Base-by-base conservation (phyloP, 176 grass and related monocot genomes). In the Guadua angustifolia region DNA sequence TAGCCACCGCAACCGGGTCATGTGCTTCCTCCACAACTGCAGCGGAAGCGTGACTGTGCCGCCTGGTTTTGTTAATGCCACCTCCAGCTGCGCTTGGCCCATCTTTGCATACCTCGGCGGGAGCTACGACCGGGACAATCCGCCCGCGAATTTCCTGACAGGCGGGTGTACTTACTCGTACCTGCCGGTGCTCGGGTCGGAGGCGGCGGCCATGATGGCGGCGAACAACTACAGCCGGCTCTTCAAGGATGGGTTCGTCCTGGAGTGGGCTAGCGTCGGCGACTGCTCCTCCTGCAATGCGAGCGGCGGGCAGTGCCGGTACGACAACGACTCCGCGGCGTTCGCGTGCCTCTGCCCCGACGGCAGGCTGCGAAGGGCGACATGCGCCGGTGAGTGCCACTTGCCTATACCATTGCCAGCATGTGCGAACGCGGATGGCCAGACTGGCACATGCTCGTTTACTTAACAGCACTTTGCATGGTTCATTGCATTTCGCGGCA, bases 21-120 rank as follows among this genome's bases (percentile, higher is more conserved):
- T 97, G 21, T 74, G 79, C 61, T 86, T 97, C 84, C 82, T 94
- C 26, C 86, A n/a, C 78, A 2, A 42, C 46, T 97, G 92, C 80
- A 22, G 3, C 2, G 52, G 19, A 9, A 18, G 17, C 17, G 17
- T 1, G 16, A 7, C 17, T 18, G 51, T 19, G 51, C 64, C 56
- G 4, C 8, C 3, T 11, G 53, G 12, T 10, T 72, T 6, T 16
- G 58, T 17, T 0, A 77, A 39, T 62, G 79, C 71, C n/a, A 81
- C 69, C 8, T 1, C 44, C n/a, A n/a, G n/a, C 17, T 77, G 79
- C 59, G 0, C 0, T 0, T 6, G 0, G 0, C 0, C 18, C 0
- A 35, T 86, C 44, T 66, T 56, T 32, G 74, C 67, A 8, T 74
- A 74, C 18, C 88, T 92, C 0, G 85, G n/a, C 7, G 86, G 64